These are phyloP conservation scores for Hanseniaspora guilliermondii DNA, from an alignment of 805 yeast species.

Conservation along the genomic window DNA sequence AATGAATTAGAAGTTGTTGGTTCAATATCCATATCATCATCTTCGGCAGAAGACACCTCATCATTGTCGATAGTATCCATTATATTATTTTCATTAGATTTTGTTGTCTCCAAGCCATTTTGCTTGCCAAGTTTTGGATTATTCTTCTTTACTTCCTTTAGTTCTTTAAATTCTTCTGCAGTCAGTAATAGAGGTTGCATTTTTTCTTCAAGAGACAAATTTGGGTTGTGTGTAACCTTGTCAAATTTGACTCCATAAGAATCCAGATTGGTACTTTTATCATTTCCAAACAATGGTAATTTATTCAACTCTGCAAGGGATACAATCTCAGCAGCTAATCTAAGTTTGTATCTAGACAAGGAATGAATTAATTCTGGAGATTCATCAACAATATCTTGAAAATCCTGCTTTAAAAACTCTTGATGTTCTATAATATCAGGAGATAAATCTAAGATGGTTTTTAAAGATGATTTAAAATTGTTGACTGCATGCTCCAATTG, in stretches of 20 bases:
- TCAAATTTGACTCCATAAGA: conserved; percentile 13
- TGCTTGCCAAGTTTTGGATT: conserved; percentile 7
- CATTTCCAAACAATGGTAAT: conserved; percentile 36
- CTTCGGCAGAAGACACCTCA: conserved; percentile 13
- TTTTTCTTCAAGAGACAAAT: conserved; percentile 6
- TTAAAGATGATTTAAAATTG: conserved; percentile 40
- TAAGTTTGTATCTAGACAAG: conserved; percentile 41
- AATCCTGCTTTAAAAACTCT: conserved; percentile 24
- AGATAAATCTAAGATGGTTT: conserved; percentile 40
- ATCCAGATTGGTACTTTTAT: conserved; percentile 11
- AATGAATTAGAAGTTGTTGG: neutral
- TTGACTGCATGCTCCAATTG: conserved; percentile 42
- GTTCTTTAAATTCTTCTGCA: conserved; percentile 3
- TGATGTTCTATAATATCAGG: conserved; percentile 39
- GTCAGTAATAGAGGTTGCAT: conserved; percentile 10
- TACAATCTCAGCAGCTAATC: conserved; percentile 49
- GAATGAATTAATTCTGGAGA: conserved; percentile 37
- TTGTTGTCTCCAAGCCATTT: neutral
- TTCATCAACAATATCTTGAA: conserved; percentile 18
- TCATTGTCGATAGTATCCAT: neutral
- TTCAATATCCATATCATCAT: conserved; percentile 2
- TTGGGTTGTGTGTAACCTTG: conserved; percentile 15
- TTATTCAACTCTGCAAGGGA: conserved; percentile 38
- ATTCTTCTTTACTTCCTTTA: neutral
- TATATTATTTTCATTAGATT: neutral